Conservation (phyloP, 2,329 filamentous ascomycete species). For the Hyphodiscus sp. region DNA sequence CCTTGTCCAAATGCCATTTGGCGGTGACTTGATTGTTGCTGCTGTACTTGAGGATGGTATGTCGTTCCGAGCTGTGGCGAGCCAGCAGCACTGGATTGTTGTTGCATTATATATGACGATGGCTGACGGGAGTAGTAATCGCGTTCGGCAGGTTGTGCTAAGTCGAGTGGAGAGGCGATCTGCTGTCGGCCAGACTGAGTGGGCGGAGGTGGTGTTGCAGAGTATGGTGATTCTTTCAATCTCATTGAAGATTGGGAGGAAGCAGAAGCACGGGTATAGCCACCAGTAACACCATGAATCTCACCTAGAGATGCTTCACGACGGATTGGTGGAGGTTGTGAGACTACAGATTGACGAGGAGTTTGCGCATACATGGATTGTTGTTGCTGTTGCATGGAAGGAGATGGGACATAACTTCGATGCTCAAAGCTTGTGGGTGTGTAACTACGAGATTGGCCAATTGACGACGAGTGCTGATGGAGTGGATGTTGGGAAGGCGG, state of each 20-base stretch:
- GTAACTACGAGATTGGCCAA: slow-evolving; percentile 25
- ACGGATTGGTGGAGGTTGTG: slow-evolving; percentile 23
- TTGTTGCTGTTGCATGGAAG: slow-evolving; percentile 26
- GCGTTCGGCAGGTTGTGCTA: slow-evolving; percentile 22
- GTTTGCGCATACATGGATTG: slow-evolving; percentile 24
- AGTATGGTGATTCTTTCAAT: slow-evolving; percentile 30
- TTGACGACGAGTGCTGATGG: slow-evolving; percentile 42
- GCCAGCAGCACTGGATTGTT: slow-evolving; percentile 20
- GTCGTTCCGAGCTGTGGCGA: slow-evolving; percentile 24
- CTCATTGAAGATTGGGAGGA: slow-evolving; percentile 22
- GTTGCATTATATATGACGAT: slow-evolving; percentile 24
- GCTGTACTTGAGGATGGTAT: slow-evolving; percentile 24
- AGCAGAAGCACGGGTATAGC: slow-evolving; percentile 22
- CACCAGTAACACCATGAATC: slow-evolving; percentile 21
- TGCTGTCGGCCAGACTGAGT: slow-evolving; percentile 16
- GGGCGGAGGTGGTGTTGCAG: slow-evolving; percentile 23
- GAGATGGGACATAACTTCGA: slow-evolving; percentile 35
- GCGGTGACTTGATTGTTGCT: slow-evolving; percentile 21
- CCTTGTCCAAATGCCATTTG: slow-evolving; percentile 25
- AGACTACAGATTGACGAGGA: slow-evolving; percentile 22
- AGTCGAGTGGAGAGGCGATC: slow-evolving; percentile 25
- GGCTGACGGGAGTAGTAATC: slow-evolving; percentile 28
- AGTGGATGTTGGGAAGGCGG: slow-evolving; percentile 40
- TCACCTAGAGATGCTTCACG: slow-evolving; percentile 26
- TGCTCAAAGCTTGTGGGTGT: slow-evolving; percentile 25